Percentiles rank a stretch among this genome's conserved stretches.
phyloP scores from a whole-genome alignment of 2,329 filamentous ascomycete species.

The Aspergillus nomiae region DNA sequence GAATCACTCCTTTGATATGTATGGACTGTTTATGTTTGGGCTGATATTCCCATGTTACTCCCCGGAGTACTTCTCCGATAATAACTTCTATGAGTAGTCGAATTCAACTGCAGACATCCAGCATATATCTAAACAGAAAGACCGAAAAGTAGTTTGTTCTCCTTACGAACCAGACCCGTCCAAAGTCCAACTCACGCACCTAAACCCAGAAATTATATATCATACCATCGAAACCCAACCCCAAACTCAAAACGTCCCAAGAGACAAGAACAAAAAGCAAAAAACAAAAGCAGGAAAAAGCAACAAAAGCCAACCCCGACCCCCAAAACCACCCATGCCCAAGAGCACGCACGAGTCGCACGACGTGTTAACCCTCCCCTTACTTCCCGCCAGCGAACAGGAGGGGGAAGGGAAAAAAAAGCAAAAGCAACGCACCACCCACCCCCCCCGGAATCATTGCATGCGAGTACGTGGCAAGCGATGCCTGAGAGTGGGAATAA shows the following conservation, averaged over 20 bases:
- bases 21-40: neutral
- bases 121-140: neutral
- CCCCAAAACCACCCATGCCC: neutral
- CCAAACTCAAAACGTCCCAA: neutral
- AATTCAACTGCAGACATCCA: neutral
- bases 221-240: too few species aligned
- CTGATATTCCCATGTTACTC: neutral
- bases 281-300: too few species aligned
- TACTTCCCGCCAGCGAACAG: neutral
- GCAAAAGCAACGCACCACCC: neutral
- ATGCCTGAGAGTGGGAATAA: neutral
- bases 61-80: neutral
- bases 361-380: neutral
- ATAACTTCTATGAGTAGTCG: neutral
- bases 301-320: too few species aligned
- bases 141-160: neutral
- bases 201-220: neutral
- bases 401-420: neutral
- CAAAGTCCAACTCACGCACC: neutral
- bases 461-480: neutral
- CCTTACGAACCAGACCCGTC: neutral
- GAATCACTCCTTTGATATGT: neutral
- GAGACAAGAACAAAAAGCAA: neutral
- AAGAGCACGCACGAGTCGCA: neutral
- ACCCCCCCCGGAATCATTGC: neutral